Evolutionary conservation across 2,329 filamentous ascomycete genomes (phyloP).

Genomic region (Aureobasidium sp.): DNA sequence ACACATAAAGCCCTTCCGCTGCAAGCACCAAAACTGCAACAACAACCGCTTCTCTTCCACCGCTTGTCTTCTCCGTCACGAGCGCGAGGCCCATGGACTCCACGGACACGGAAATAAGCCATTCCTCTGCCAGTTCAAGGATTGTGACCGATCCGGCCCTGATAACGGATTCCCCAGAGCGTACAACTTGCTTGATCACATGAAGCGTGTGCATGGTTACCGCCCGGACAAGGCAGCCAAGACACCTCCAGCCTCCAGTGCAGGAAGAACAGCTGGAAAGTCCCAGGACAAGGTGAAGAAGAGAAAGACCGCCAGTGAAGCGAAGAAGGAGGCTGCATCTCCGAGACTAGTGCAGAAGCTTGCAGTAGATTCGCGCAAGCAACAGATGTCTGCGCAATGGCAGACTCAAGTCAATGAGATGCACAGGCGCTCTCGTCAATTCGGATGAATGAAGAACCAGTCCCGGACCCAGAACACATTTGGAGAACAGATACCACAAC

Average conservation of each 20-base stretch:
- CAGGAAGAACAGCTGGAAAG: background rate
- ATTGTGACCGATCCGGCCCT: constrained; percentile 72
- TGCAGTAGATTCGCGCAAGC: background rate
- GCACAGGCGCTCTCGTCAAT: background rate
- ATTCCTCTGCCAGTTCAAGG: constrained; percentile 77
- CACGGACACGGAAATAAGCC: constrained; percentile 92
- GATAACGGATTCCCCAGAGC: constrained; percentile 89
- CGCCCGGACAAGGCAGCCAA: constrained; percentile 16
- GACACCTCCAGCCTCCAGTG: background rate
- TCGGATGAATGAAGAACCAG: constrained; percentile 7
- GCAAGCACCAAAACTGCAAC: constrained; percentile 76
- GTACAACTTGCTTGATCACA: constrained; percentile 95
- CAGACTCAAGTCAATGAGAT: background rate
- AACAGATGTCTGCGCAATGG: constrained; percentile 1
- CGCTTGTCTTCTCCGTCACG: constrained; percentile 86
- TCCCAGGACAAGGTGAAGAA: constrained; percentile 8
- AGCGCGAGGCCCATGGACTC: constrained; percentile 91
- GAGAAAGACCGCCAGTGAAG: background rate
- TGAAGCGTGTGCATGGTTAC: constrained; percentile 81
- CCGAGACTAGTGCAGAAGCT: background rate
- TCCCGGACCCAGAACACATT: background rate
- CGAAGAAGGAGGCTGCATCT: background rate
- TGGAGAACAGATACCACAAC: background rate
- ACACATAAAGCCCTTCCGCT: constrained; percentile 91
- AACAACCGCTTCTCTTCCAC: constrained; percentile 90